These are phyloP conservation scores for Linderina pennispora DNA, from an alignment of 192 early-diverging fungal species.

Conservation along the genomic window DNA sequence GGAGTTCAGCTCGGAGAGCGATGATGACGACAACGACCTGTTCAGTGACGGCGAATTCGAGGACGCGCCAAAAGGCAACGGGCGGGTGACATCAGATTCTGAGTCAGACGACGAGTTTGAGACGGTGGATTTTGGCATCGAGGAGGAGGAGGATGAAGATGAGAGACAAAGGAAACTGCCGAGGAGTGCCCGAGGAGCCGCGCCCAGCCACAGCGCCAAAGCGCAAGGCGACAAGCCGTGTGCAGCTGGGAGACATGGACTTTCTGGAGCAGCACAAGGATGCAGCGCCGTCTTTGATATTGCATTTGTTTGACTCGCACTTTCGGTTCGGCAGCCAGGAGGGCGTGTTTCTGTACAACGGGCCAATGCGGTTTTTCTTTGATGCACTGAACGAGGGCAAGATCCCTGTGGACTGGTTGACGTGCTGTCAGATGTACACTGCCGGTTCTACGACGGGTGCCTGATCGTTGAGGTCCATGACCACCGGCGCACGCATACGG, in stretches of 20 bases:
- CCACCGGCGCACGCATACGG: constrained; percentile 57
- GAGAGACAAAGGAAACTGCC: too few relatives aligned
- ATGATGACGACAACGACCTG: constrained; percentile 19
- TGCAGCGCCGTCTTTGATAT: constrained; percentile 52
- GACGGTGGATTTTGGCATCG: constrained; percentile 31
- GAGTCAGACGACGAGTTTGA: constrained; percentile 46
- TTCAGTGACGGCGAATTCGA: constrained; percentile 29
- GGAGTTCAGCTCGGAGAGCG: too few relatives aligned
- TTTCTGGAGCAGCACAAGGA: constrained; percentile 41
- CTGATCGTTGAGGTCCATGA: constrained; percentile 68
- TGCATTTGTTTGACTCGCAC: constrained; percentile 66
- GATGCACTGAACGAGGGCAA: constrained; percentile 44
- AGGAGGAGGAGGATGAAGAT: constrained; percentile 18
- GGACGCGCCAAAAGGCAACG: constrained; percentile 13
- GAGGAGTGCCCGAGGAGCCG: constrained; percentile 8
- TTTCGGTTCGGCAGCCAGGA: constrained; percentile 64
- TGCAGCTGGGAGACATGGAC: constrained; percentile 31
- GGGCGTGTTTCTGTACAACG: constrained; percentile 47
- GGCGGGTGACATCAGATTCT: too few relatives aligned
- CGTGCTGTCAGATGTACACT: constrained; percentile 54
- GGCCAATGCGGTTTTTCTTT: constrained; percentile 48
- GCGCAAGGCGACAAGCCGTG: constrained; percentile 1
- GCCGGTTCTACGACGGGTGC: constrained; percentile 48
- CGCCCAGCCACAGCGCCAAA: too few relatives aligned
- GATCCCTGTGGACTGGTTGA: constrained; percentile 65